phyloP scores from a whole-genome alignment of 352 stramenopile species.

The Phytophthora capsici region DNA sequence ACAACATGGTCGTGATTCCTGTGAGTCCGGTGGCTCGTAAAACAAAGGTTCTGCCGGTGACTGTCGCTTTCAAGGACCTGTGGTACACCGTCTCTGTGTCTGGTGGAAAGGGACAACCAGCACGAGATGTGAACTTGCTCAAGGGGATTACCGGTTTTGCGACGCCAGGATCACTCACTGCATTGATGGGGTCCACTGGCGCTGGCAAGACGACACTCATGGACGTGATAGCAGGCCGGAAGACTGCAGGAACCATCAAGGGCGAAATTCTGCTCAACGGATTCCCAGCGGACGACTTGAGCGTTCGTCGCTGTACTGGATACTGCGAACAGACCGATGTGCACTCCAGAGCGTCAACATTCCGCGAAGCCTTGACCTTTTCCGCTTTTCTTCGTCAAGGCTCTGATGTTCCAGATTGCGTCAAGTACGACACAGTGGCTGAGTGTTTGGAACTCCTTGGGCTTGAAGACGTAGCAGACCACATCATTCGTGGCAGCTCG shows the following conservation, averaged over 20 bases:
- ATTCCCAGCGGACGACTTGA: conserved; percentile 51
- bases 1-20: conserved; percentile 30
- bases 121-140: conserved; percentile 51
- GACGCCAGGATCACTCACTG: conserved; percentile 62
- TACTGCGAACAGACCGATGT: conserved; percentile 92
- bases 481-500: conserved; percentile 67
- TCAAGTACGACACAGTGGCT: conserved; percentile 61
- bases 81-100: conserved; percentile 62
- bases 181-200: conserved; percentile 75
- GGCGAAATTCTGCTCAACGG: conserved; percentile 78
- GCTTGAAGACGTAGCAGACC: conserved; percentile 63
- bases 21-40: conserved; percentile 20
- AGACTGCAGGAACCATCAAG: conserved; percentile 74
- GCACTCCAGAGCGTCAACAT: conserved; percentile 89
- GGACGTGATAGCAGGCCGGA: conserved; percentile 94
- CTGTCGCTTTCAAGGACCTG: conserved; percentile 62
- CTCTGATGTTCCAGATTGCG: conserved; percentile 37
- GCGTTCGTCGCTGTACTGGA: conserved; percentile 62
- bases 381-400: conserved; percentile 87
- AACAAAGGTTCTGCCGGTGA: conserved; percentile 43
- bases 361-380: conserved; percentile 93
- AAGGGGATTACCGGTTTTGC: conserved; percentile 66
- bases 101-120: conserved; percentile 36
- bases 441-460: conserved; percentile 63
- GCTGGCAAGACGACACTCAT: conserved; percentile 95